phyloP scores from a whole-genome alignment of 2,329 filamentous ascomycete genomes.

The Phaeosphaeria sp. region DNA sequence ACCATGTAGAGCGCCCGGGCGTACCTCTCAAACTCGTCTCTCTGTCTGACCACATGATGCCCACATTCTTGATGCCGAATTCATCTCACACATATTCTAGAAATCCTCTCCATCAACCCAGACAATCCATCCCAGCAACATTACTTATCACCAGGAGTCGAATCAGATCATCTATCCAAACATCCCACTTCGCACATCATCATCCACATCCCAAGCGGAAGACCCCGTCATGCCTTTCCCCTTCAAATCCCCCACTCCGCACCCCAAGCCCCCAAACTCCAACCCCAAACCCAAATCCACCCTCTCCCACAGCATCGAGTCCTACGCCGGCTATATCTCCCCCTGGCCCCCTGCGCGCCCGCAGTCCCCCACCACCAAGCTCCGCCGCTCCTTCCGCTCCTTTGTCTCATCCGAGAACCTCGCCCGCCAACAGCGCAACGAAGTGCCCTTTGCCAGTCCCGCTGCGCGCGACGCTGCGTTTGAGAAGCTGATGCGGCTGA shows the following conservation, averaged over 20 bases:
- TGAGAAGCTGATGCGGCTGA: conserved; percentile 1
- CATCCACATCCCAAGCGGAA: too few species aligned
- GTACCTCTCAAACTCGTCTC: background rate
- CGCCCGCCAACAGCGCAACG: background rate
- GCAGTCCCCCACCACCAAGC: background rate
- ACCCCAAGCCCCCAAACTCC: background rate
- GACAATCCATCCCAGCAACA: background rate
- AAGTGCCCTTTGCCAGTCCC: background rate
- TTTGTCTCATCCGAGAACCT: background rate
- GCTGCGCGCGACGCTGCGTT: background rate
- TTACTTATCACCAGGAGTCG: background rate
- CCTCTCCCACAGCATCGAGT: background rate
- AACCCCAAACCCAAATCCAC: background rate
- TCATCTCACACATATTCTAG: background rate
- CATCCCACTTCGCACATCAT: background rate
- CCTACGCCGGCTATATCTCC: background rate
- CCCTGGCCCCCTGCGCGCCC: background rate
- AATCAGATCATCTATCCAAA: background rate
- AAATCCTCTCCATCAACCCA: too few species aligned
- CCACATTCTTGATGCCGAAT: background rate
- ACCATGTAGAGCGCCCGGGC: background rate
- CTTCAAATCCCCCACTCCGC: background rate
- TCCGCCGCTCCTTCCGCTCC: conserved; percentile 1
- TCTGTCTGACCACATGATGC: background rate
- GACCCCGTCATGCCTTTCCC: background rate